Evolutionary conservation across 768 basidiomycete genomes (phyloP), one percentile per base, ranked within the genome.

Genomic region (Serpula lacrymans): DNA sequence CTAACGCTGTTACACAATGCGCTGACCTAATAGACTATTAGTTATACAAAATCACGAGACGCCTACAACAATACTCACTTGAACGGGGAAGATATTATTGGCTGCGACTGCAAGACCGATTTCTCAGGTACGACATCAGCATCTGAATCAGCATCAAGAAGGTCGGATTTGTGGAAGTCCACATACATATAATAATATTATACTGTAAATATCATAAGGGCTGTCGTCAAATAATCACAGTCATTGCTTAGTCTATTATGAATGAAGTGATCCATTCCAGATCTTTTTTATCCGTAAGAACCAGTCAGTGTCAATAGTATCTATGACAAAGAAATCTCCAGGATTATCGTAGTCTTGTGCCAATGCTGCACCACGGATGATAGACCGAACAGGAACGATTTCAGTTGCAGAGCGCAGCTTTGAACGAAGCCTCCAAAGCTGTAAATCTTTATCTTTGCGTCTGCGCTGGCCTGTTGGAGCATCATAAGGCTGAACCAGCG

Each of bases 11-110:
- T 86, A 61, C 96, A 99, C 9, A 99, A 73, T 2, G 95, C 92
- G 59, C 79, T 84, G 63, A 97, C 91, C 90, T 88, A 5, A 7
- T 27, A 30, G 9, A 25, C 1, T 0, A 29, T 47, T 21, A 41
- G n/a, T 2, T 9, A 25, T 0, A 17, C 5, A 21, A 37, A 12
- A 14, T n/a, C 1, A 16, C n/a, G 3, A 7, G 32, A 34, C 7
- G 18, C 3, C n/a, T n/a, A 12, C 25, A 16, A 25, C 43, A 37
- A 31, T 20, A 57, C 71, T 6, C 39, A 88, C 89, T 71, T 99
- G 95, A 18, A 98, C 90, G 16, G 96, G 96, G 78, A 99, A 98
- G 28, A 98, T 66, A 43, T 74, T 59, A 46, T 88, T 79, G 5
- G 88, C 74, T 25, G 78, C 67, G 10, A 97, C 53, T 83, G 77